Base-by-base conservation (phyloP, 192 early-diverging fungal genomes). In the Mortierella antarctica region DNA sequence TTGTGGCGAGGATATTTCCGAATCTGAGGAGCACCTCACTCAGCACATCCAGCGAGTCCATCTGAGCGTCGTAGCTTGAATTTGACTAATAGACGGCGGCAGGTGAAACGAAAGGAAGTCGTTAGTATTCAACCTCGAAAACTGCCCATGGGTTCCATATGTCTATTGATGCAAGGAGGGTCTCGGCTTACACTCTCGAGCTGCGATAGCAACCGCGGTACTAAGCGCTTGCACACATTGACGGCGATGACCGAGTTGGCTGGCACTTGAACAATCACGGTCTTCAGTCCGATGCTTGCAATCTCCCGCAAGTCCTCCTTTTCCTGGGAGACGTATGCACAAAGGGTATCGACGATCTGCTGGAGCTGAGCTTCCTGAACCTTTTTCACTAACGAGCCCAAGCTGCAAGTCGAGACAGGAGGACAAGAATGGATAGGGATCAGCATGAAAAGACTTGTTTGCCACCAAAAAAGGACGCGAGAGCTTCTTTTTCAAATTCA, bases 271-370 rank as follows among this genome's bases (percentile, higher is more conserved):
- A 86, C 70, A 54, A 96, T 86, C 13, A 96, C 90, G 6, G 94
- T 93, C 81, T 96, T 96, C 51, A 90, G 86, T 65, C 93, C 93
- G 60, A 96, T 95, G 55, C 91, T 91, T 17, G 94, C 92, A 83
- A 96, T 93, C 67, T 95, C 95, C 7, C 94, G 85, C 44, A 94
- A 78, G 52, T 90, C 91, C 44, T 93, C 93, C 52, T 88, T 87
- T 80, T 85, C 69, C 86, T 89, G 74, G 10, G 84, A 65, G 81
- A 88, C 71, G 84, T 85, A 83, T 20, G 74, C 73, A 79, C 92
- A 93, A n/a, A 95, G 82, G 40, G 84, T 84, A 62, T 94, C 90
- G 54, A 93, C 85, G 53, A 95, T 86, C 47, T 93, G 91, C 39
- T 88, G 83, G 9, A 95, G 59, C 53, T 92, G 88, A 23, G 85